Percentiles rank a stretch among this genome's conserved stretches.
phyloP scores from a whole-genome alignment of 2,329 filamentous ascomycete genomes.

The Phoma sp. region DNA sequence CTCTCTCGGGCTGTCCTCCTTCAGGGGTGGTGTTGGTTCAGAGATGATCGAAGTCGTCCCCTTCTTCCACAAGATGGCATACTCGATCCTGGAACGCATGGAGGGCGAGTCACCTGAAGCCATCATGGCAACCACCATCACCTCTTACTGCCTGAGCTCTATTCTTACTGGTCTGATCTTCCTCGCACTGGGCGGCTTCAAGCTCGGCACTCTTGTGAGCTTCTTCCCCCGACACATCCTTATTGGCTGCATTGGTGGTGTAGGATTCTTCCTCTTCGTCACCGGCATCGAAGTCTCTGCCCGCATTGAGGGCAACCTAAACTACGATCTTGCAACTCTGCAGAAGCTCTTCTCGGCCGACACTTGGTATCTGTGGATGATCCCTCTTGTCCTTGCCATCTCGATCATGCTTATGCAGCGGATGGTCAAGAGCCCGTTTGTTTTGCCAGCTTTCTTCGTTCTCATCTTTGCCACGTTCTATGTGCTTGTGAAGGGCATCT shows the following conservation, averaged over 20 bases:
- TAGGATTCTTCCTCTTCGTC: constrained; percentile 91
- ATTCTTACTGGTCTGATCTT: constrained; percentile 91
- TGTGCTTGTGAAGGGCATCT: constrained; percentile 73
- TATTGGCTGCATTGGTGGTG: constrained; percentile 95
- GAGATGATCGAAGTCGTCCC: constrained; percentile 99
- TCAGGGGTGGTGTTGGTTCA: constrained; percentile 89
- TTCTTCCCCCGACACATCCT: constrained; percentile 97
- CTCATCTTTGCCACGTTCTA: constrained; percentile 79
- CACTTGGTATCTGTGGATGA: constrained; percentile 82
- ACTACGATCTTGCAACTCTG: constrained; percentile 80
- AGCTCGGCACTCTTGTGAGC: constrained; percentile 89
- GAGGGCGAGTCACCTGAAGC: constrained; percentile 82
- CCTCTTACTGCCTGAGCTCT: constrained; percentile 88
- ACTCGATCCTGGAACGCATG: constrained; percentile 80
- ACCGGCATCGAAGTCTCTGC: constrained; percentile 95
- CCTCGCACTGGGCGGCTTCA: constrained; percentile 86
- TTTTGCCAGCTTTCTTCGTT: constrained; percentile 87
- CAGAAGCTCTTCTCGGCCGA: constrained; percentile 75
- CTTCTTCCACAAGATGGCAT: constrained; percentile 98
- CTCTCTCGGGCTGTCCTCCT: constrained; percentile 82
- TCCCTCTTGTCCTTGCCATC: constrained; percentile 79
- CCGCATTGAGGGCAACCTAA: constrained; percentile 81
- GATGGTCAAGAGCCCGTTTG: constrained; percentile 80
- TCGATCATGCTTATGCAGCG: constrained; percentile 78
- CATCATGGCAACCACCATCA: constrained; percentile 92